Conservation (phyloP, 257 asterid genomes). For the Przewalskia tangutica region DNA sequence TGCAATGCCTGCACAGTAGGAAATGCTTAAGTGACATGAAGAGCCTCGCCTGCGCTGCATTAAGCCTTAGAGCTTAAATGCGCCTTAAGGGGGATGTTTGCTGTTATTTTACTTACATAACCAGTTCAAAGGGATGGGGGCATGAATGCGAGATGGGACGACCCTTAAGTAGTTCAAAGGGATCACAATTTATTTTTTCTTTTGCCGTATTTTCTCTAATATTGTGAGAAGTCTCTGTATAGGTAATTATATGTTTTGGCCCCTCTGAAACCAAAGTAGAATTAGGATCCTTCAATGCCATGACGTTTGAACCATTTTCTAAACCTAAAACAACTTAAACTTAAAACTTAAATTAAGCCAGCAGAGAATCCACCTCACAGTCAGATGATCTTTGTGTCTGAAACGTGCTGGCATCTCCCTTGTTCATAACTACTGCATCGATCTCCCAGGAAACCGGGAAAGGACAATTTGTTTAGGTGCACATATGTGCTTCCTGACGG, state of each 20-base stretch:
- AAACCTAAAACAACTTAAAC: background rate
- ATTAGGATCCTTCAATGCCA: background rate
- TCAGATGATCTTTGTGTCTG: background rate
- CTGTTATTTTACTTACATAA: background rate
- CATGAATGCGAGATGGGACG: background rate
- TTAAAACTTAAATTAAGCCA: background rate
- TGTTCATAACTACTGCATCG: background rate
- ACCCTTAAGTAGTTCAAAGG: background rate
- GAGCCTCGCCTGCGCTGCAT: background rate
- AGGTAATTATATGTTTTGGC: background rate
- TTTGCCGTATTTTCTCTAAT: background rate
- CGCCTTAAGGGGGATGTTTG: background rate
- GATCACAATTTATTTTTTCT: background rate
- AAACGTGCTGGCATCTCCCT: background rate
- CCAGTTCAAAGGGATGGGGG: background rate
- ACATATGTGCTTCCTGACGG: slow-evolving; percentile 95
- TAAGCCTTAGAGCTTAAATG: background rate
- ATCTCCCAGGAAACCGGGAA: slow-evolving; percentile 61
- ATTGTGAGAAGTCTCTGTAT: background rate
- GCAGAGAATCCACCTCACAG: background rate
- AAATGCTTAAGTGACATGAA: background rate
- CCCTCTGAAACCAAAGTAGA: background rate
- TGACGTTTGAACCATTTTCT: background rate
- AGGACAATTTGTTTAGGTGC: slow-evolving; percentile 59
- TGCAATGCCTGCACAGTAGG: background rate